Evolutionary conservation across 164 flowering plant species (phyloP), one percentile per base, ranked within the genome.

Genomic region (Nymphaea colorata): DNA sequence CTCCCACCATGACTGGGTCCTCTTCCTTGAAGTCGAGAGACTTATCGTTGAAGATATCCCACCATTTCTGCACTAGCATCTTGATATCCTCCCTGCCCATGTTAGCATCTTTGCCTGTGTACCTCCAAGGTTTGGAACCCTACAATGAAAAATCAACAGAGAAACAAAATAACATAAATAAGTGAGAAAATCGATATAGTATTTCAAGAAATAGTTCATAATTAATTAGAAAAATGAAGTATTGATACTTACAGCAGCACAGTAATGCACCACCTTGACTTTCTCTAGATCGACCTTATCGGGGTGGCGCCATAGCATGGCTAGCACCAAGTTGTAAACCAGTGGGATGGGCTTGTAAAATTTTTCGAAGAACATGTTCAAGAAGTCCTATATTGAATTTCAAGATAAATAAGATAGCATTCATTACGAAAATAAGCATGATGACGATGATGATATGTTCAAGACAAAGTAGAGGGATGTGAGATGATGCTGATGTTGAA

Each of bases 41-140:
- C 16, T 72, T 74, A 25, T 81, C 88, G 61, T 71, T 72, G 79
- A 80, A 85, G 16, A 85, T 65, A n/a, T 81, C 82, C 85, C 82
- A 83, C 88, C 88, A 85, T 67, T 80, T 83, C 67, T 79, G 45
- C 57, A 83, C 85, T 69, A 83, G 66, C 86, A 85, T 79, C 76
- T 83, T 85, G 3, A 85, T 75, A 67, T 85, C 88, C 59, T 85
- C 86, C 62, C 88, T 82, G 42, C 79, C 74, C 88, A 85, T 85
- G 79, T 82, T 85, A 16, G 68, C 79, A 67, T 83, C 86, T 60
- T 85, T 68, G 14, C 88, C 88, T 0, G 85, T 85, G 60, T 77
- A 83, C 76, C 88, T 85, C 88, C 88, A 83, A 42, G 88, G 88
- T 78, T 85, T 85, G 5, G 86, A 81, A 3, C 88, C 82, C 84